Base-by-base conservation (phyloP, 768 basidiomycete genomes). In the Mycena latifolia region DNA sequence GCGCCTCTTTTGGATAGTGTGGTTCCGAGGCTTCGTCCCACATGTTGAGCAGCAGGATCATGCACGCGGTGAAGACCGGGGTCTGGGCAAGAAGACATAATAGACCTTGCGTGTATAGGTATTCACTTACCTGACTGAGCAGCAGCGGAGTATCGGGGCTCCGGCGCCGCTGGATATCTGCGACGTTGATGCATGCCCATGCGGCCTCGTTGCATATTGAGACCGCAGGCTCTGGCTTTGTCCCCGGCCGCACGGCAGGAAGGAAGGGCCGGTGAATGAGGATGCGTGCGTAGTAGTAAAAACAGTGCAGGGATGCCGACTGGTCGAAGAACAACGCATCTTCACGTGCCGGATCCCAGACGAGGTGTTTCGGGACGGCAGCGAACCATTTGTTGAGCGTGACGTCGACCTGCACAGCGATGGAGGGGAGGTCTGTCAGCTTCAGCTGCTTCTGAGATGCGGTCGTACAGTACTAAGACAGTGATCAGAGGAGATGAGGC, bases 181-280 rank as follows among this genome's bases (percentile, higher is more conserved):
- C 73, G 35, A 91, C 79, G 52, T 86, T 87, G 22, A 82, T 81
- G 51, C 82, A 86, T 0, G 88, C 87, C 11, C 89, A 79, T 0
- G 90, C 87, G 5, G 90, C 82, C 29, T 88, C 89, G 39, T 84
- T 84, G 74, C 89, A 90, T 59, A 90, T 90, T 0, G 88, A 86
- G 9, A 89, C 80, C 0, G 88, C 89, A 2, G 89, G n/a, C n/a
- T 87, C 69, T 88, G 83, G 0, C 27, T 17, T 56, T 28, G 28
- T 33, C 9, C 7, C 6, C 9, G n/a, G 27, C 28, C 20, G 27
- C 24, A 37, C 11, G 11, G 53, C 45, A 5, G 61, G 33, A 1
- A 63, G 17, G 25, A 35, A 37, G 7, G 53, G 37, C 5, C 54
- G 61, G 54, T 63, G 33, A 17, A 63, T 31, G 2, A 63, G 45